Percentiles rank a stretch among this genome's conserved stretches.
Conservation (phyloP, 2,329 filamentous ascomycete species). For the Xylaria sp. region DNA sequence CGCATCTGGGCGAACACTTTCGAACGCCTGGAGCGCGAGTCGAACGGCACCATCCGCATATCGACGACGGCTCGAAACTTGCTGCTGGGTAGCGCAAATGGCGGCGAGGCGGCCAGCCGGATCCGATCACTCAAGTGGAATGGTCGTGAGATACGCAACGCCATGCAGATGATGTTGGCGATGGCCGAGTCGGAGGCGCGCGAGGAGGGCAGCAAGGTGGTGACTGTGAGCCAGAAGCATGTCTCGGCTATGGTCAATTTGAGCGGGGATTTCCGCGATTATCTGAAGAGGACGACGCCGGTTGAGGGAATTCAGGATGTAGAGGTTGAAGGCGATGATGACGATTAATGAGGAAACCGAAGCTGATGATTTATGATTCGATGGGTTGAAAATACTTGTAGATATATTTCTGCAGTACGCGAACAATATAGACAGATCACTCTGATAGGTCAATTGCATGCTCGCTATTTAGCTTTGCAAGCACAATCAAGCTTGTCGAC, state of each 20-base stretch:
- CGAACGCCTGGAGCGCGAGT: constrained; percentile 56
- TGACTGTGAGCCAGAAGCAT: constrained; percentile 49
- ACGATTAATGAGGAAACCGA: constrained; percentile 6
- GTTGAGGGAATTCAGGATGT: constrained; percentile 27
- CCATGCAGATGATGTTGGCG: constrained; percentile 46
- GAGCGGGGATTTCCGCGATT: constrained; percentile 52
- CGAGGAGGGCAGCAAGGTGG: constrained; percentile 45
- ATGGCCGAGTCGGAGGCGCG: constrained; percentile 45
- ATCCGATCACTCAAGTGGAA: constrained; percentile 53
- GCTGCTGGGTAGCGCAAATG: constrained; percentile 50
- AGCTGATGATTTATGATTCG: constrained; percentile 10
- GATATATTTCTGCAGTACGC: background rate
- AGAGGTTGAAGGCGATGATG: constrained; percentile 26
- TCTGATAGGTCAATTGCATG: too few species aligned
- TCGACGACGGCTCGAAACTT: constrained; percentile 53
- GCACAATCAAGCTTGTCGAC: too few species aligned
- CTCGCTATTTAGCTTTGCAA: too few species aligned
- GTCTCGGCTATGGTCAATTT: constrained; percentile 51
- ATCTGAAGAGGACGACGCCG: constrained; percentile 39
- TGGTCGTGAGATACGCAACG: constrained; percentile 50
- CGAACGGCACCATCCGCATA: constrained; percentile 51
- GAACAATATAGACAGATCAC: background rate
- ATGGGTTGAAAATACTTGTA: background rate
- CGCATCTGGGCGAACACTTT: constrained; percentile 59
- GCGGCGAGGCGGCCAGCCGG: background rate